A percentile compares a stretch with the other conserved stretches of the same genome.
Evolutionary conservation across 2,329 filamentous ascomycete species (phyloP).

Genomic region (Fusarium equiseti): DNA sequence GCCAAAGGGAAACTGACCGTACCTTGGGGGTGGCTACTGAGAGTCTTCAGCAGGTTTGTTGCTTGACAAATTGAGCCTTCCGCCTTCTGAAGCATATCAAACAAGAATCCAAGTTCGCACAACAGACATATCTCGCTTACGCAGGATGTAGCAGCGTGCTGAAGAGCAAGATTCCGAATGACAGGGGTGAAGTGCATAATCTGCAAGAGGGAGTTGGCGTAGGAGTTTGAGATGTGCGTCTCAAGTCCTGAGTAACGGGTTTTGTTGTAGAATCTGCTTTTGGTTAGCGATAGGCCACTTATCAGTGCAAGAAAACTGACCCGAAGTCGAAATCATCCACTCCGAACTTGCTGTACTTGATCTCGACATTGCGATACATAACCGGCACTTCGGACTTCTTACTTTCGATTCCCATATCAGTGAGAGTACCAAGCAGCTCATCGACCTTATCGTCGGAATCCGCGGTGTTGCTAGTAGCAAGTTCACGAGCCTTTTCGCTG

Average conservation of each 20-base stretch:
- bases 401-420: slow-evolving; percentile 77
- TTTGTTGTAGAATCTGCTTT: slow-evolving; percentile 86
- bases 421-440: slow-evolving; percentile 74
- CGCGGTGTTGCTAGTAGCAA: slow-evolving; percentile 59
- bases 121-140: slow-evolving; percentile 85
- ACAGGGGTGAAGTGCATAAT: slow-evolving; percentile 91
- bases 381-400: slow-evolving; percentile 85
- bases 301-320: slow-evolving; percentile 59
- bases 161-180: slow-evolving; percentile 86
- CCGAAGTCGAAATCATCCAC: slow-evolving; percentile 99
- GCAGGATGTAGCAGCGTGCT: slow-evolving; percentile 89
- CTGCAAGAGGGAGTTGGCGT: slow-evolving; percentile 92
- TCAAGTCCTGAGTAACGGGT: slow-evolving; percentile 92
- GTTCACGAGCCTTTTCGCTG: slow-evolving; percentile 88
- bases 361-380: slow-evolving; percentile 94
- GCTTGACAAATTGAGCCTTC: slow-evolving; percentile 95
- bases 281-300: slow-evolving; percentile 31
- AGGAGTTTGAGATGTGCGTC: slow-evolving; percentile 96
- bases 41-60: slow-evolving; percentile 91
- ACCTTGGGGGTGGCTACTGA: slow-evolving; percentile 85
- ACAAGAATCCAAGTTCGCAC: slow-evolving; percentile 94
- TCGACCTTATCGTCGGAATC: slow-evolving; percentile 59
- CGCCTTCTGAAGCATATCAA: slow-evolving; percentile 98
- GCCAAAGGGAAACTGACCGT: slow-evolving; percentile 37
- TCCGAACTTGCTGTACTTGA: slow-evolving; percentile 98